A percentile compares a stretch with the other conserved stretches of the same genome.
phyloP scores from a whole-genome alignment of 2,329 filamentous ascomycete species.

The Talaromyces sp. region DNA sequence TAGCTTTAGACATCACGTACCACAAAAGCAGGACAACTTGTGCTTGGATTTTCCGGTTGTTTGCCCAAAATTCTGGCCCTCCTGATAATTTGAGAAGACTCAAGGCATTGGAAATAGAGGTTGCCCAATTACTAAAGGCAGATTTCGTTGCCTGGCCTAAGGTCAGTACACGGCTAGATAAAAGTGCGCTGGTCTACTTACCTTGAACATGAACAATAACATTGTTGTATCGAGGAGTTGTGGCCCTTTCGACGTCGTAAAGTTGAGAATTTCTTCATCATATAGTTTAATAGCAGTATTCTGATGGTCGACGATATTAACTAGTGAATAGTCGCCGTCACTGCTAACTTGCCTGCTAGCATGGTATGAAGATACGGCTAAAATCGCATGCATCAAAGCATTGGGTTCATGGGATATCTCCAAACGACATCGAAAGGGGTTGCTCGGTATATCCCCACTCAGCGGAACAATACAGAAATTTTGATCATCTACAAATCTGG shows the following conservation, averaged over 20 bases:
- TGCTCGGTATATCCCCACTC: conserved; percentile 5
- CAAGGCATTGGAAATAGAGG: neutral
- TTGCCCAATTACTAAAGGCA: conserved; percentile 4
- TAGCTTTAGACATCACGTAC: neutral
- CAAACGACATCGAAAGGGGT: conserved; percentile 7
- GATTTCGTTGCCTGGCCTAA: conserved; percentile 4
- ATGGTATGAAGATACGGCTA: conserved; percentile 5
- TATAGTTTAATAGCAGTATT: conserved; percentile 3
- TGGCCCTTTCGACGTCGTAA: neutral
- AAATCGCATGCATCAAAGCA: conserved; percentile 2
- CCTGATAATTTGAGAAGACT: neutral
- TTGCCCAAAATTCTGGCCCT: neutral
- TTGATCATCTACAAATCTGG: neutral
- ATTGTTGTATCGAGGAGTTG: conserved; percentile 4
- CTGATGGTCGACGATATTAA: neutral
- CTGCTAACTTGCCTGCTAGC: neutral
- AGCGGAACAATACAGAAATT: conserved; percentile 1
- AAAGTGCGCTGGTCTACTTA: neutral
- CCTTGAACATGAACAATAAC: conserved; percentile 3
- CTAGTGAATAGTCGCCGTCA: neutral
- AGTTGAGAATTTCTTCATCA: neutral
- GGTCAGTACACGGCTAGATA: neutral
- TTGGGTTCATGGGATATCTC: neutral
- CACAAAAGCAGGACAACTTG: conserved; percentile 5
- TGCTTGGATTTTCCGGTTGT: neutral